Evolutionary conservation across 1,284 basidiomycete species (phyloP).

Genomic region (Omphalotus olearius): DNA sequence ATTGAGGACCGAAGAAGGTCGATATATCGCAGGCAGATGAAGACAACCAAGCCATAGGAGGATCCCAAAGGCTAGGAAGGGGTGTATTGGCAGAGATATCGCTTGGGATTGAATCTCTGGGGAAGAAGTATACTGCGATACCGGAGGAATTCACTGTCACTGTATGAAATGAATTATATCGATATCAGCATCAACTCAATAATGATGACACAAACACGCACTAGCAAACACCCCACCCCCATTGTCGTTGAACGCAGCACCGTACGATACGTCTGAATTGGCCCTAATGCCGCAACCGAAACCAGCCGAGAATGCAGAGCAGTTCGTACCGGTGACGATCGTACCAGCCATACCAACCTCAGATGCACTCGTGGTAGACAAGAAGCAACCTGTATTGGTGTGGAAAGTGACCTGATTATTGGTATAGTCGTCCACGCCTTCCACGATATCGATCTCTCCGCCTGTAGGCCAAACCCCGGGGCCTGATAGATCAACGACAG

Average conservation of each 20-base stretch:
- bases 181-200: neutral
- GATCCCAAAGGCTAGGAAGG: slow-evolving; percentile 69
- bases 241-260: slow-evolving; percentile 62
- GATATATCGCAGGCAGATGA: slow-evolving; percentile 67
- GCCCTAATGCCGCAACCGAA: slow-evolving; percentile 69
- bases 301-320: slow-evolving; percentile 60
- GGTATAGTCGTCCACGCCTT: slow-evolving; percentile 76
- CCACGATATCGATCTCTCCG: slow-evolving; percentile 72
- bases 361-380: slow-evolving; percentile 47
- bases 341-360: slow-evolving; percentile 56
- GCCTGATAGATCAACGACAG: neutral
- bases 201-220: slow-evolving; percentile 28
- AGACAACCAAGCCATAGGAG: slow-evolving; percentile 72
- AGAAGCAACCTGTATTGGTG: slow-evolving; percentile 65
- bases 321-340: slow-evolving; percentile 65
- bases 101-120: slow-evolving; percentile 62
- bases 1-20: slow-evolving; percentile 71
- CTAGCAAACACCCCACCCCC: slow-evolving; percentile 83
- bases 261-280: slow-evolving; percentile 49
- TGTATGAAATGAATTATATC: neutral
- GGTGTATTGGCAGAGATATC: slow-evolving; percentile 71
- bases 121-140: slow-evolving; percentile 79
- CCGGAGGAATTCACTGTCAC: slow-evolving; percentile 60
- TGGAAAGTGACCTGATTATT: slow-evolving; percentile 81
- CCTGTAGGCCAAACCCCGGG: slow-evolving; percentile 36